Evolutionary conservation across 805 yeast species (phyloP).

Genomic region (Metschnikowia baotianmanensis): DNA sequence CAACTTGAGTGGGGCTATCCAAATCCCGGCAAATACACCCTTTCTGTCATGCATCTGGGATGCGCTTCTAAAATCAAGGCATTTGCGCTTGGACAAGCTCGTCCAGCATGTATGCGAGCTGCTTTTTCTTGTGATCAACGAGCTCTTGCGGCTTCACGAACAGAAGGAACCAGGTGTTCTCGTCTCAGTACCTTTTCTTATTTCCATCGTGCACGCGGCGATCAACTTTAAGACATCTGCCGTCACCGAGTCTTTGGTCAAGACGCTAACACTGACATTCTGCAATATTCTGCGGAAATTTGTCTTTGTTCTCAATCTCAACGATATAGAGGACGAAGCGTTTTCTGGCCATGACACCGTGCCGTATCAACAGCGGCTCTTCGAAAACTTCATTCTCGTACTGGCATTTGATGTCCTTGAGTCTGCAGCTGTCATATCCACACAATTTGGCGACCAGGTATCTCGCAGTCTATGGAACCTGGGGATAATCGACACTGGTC

Average conservation of each 20-base stretch:
- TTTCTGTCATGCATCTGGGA: constrained; percentile 43
- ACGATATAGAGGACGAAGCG: constrained; percentile 26
- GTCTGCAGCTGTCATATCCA: constrained; percentile 31
- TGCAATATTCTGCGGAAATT: constrained; percentile 20
- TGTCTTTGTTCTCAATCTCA: constrained; percentile 25
- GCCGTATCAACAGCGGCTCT: constrained; percentile 34
- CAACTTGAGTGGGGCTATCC: constrained; percentile 6
- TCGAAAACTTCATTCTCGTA: constrained; percentile 50
- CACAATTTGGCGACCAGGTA: constrained; percentile 24
- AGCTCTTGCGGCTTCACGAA: constrained; percentile 26
- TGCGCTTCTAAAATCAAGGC: constrained; percentile 43
- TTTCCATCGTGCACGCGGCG: constrained; percentile 54
- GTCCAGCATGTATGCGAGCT: constrained; percentile 37
- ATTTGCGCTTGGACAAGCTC: constrained; percentile 49
- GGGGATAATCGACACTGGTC: constrained; percentile 28
- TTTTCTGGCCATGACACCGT: constrained; percentile 28
- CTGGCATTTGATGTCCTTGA: constrained; percentile 60
- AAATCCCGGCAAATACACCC: constrained; percentile 24
- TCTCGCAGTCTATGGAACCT: constrained; percentile 25
- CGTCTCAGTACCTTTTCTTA: constrained; percentile 56
- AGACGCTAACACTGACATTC: constrained; percentile 16
- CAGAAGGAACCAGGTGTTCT: constrained; percentile 16
- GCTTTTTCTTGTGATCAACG: constrained; percentile 24
- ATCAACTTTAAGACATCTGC: constrained; percentile 65
- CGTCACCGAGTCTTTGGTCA: constrained; percentile 35